A percentile compares a stretch with the other conserved stretches of the same genome.
These are phyloP conservation scores for Arthrobotrys iridis DNA, from an alignment of 2,329 filamentous ascomycete species.

Conservation along the genomic window DNA sequence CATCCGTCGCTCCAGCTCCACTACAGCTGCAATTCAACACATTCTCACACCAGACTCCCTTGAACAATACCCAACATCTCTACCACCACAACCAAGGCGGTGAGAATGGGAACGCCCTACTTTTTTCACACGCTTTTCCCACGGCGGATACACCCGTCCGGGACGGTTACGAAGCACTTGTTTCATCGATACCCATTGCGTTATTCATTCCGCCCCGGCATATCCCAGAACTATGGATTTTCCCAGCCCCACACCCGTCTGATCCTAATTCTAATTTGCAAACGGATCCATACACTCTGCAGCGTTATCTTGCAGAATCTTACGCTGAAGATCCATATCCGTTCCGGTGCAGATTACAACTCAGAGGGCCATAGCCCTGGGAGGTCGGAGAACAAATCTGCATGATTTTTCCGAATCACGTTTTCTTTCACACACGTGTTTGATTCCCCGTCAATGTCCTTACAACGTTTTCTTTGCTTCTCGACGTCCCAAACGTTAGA, in stretches of 20 bases:
- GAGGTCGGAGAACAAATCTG: conserved; percentile 7
- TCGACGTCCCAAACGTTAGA: background rate
- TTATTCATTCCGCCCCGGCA: conserved; percentile 53
- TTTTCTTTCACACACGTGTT: background rate
- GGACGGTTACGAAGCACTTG: conserved; percentile 38
- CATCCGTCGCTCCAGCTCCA: conserved; percentile 40
- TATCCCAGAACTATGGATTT: conserved; percentile 52
- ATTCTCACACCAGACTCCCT: conserved; percentile 24
- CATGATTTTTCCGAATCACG: conserved; percentile 3
- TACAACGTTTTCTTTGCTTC: background rate
- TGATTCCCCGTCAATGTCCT: background rate
- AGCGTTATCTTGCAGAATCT: conserved; percentile 49
- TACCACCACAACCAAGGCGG: background rate
- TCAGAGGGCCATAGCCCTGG: conserved; percentile 11
- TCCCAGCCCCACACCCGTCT: conserved; percentile 48
- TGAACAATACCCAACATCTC: conserved; percentile 2
- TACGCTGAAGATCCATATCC: conserved; percentile 45
- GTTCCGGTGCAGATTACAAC: conserved; percentile 46
- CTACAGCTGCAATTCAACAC: conserved; percentile 32
- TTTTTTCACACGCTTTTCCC: conserved; percentile 36
- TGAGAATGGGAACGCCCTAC: conserved; percentile 9
- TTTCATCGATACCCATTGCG: conserved; percentile 48
- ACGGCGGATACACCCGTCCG: conserved; percentile 51
- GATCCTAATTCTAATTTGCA: conserved; percentile 36
- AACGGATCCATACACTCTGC: conserved; percentile 40